These are phyloP conservation scores for Debaryomyces castellii DNA, from an alignment of 805 yeast genomes.

Conservation along the genomic window DNA sequence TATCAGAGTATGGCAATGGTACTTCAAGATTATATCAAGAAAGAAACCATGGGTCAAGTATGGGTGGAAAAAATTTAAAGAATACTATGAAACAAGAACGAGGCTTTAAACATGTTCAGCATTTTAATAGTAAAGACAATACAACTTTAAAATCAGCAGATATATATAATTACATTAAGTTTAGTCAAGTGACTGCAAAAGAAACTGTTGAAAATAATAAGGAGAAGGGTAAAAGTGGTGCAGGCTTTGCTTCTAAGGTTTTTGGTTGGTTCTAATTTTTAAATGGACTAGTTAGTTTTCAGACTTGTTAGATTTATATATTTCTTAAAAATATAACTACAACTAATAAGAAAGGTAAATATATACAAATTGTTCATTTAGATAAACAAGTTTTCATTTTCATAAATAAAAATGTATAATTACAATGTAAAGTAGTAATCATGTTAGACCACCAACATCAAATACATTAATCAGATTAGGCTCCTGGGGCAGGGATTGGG, in stretches of 20 bases:
- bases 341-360: slow-evolving; percentile 3
- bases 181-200: not conserved
- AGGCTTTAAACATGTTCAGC: not conserved
- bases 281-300: no score
- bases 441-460: not conserved
- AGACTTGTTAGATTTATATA: not conserved
- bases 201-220: not conserved
- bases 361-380: slow-evolving; percentile 7
- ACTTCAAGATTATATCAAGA: not conserved
- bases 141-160: not conserved
- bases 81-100: not conserved
- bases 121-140: not conserved
- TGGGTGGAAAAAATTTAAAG: not conserved
- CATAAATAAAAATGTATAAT: not conserved
- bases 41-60: not conserved
- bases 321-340: slow-evolving; percentile 6
- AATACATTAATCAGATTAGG: not conserved
- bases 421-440: not conserved
- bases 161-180: not conserved
- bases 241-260: not conserved
- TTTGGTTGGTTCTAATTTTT: not conserved
- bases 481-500: slow-evolving; percentile 71
- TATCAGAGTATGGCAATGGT: not conserved
- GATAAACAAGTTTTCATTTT: not conserved
- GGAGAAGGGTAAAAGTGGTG: not conserved